Percentiles rank a stretch among this genome's conserved stretches.
Evolutionary conservation across 176 grass and related monocot species (phyloP).

Genomic region (Avena eriantha): DNA sequence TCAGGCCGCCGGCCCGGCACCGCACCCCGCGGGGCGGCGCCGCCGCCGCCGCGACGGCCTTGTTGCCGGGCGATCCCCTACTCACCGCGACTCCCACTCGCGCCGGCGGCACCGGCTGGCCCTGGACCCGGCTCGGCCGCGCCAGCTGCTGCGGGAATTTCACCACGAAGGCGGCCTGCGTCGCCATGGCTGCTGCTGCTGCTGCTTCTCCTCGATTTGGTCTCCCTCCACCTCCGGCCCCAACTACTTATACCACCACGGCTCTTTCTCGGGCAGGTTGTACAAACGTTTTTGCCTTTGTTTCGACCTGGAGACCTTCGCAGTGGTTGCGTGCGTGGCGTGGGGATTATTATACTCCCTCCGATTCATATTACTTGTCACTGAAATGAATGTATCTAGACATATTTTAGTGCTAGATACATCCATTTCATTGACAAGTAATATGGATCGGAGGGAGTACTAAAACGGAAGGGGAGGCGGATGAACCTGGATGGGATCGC

Average conservation of each 20-base stretch:
- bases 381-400: too few relatives aligned
- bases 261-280: background rate
- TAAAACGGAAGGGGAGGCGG: background rate
- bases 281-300: background rate
- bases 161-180: slow-evolving; percentile 45
- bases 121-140: background rate
- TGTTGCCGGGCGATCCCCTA: background rate
- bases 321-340: slow-evolving; percentile 23
- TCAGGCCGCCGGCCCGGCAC: slow-evolving; percentile 58
- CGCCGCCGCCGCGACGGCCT: background rate
- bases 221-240: background rate
- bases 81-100: slow-evolving; percentile 2
- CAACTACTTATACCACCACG: slow-evolving; percentile 38
- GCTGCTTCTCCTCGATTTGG: background rate
- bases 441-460: too few relatives aligned
- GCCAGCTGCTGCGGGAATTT: slow-evolving; percentile 51
- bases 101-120: background rate
- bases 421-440: too few relatives aligned
- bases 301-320: slow-evolving; percentile 31
- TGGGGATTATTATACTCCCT: slow-evolving; percentile 14
- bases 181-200: slow-evolving; percentile 52
- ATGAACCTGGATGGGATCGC: slow-evolving; percentile 65
- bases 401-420: too few relatives aligned
- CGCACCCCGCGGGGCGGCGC: slow-evolving; percentile 7
- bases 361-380: too few relatives aligned